Evolutionary conservation across 352 stramenopile species (phyloP).

Genomic region (Phytophthora pinifolia): DNA sequence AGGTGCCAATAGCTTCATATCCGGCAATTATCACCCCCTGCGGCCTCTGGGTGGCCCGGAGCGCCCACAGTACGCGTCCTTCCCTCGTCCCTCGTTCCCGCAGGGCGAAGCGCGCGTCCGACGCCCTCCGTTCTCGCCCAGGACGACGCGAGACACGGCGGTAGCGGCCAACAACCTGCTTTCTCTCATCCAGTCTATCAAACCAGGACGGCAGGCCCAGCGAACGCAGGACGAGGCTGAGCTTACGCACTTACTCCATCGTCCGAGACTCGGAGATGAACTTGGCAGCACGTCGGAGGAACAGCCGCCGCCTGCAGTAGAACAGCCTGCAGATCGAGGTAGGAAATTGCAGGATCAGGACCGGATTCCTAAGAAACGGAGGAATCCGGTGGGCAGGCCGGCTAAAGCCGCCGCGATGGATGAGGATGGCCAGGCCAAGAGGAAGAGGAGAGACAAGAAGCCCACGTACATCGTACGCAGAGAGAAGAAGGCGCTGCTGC

Average conservation of each 20-base stretch:
- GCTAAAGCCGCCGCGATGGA: constrained; percentile 6
- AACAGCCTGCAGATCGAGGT: constrained; percentile 1
- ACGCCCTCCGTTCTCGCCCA: background rate
- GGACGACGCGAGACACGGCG: constrained; percentile 13
- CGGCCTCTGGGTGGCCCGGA: constrained; percentile 1
- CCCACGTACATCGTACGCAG: too few relatives aligned
- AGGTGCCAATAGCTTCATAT: background rate
- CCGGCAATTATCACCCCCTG: background rate
- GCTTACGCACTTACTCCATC: background rate
- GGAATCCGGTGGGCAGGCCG: constrained; percentile 5
- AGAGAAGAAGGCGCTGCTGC: too few relatives aligned
- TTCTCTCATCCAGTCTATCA: constrained; percentile 30
- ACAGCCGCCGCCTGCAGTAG: background rate
- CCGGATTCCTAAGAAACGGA: constrained; percentile 12
- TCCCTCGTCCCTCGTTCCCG: constrained; percentile 27
- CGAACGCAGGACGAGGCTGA: constrained; percentile 2
- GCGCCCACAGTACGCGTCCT: constrained; percentile 6
- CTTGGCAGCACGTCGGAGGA: constrained; percentile 20
- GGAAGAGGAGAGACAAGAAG: constrained; percentile 24
- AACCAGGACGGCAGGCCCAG: background rate
- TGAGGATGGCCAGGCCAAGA: constrained; percentile 6
- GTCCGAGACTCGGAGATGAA: too few relatives aligned
- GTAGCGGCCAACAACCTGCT: constrained; percentile 30
- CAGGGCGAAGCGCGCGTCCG: constrained; percentile 13
- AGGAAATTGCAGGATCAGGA: constrained; percentile 5